Evolutionary conservation across 75 land plant species (phyloP), one percentile per base, ranked within the genome.

Genomic region (Selaginella tamariscina): DNA sequence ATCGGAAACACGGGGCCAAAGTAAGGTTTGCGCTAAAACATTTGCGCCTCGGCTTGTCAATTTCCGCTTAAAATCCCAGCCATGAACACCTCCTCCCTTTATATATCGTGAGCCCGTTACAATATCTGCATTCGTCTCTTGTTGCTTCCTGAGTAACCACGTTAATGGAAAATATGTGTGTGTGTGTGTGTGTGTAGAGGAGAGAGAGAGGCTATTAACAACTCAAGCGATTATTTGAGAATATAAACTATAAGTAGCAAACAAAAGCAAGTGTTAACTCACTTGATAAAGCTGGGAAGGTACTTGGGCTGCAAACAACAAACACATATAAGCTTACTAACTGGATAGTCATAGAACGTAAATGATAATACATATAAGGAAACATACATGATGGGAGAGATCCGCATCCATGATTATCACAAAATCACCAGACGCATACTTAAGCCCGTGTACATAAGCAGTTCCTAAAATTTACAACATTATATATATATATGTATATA

Each of bases 351-450:
- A 31, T 30, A 31, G 1, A 28, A 29, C 24, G n/a, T 29, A n/a
- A 24, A 32, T 22, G 0, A 56, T 21, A 30, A 9, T 18, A 24
- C 24, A 62, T 32, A 57, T 5, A n/a, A 0, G 29, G 24, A 57
- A 24, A 68, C 88, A 73, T 78, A 92, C 97, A 83, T 92, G 95
- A 65, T 92, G 97, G 21, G 97, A 92, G 29, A 92, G 74, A 80
- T 92, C 97, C 57, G 95, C 97, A 79, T 92, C 97, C 95, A 92
- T 86, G 26, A 92, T 89, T 0, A 92, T 72, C 57, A 92, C 79
- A 73, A 82, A 92, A 54, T 86, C 88, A 0, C 97, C 97, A 29
- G 95, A 84, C 2, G 95, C 97, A 86, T 89, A 73, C 76, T 84
- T 89, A 33, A 92, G 71, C 27, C 98, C 98, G 79, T 93, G 98